Evolutionary conservation across 192 early-diverging fungal genomes (phyloP).

Genomic region (Coemansia sp.): DNA sequence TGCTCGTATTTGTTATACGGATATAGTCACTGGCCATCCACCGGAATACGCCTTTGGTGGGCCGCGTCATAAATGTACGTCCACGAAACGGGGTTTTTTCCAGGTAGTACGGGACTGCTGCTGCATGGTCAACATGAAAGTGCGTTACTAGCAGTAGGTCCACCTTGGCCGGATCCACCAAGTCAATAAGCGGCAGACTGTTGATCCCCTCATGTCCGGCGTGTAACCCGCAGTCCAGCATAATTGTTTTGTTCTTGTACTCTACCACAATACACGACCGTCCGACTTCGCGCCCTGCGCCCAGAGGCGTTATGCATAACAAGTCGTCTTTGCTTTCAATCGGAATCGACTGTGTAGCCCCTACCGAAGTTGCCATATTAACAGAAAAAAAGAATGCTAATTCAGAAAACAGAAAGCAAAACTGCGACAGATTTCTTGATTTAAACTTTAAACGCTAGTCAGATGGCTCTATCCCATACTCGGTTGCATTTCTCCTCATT

Average conservation of each 20-base stretch:
- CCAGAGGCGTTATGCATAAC: conserved; percentile 86
- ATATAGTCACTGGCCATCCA: conserved; percentile 96
- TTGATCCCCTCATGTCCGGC: conserved; percentile 88
- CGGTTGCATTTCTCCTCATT: too few relatives aligned
- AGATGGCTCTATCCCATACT: too few relatives aligned
- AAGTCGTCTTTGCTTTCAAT: conserved; percentile 76
- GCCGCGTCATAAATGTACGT: conserved; percentile 98
- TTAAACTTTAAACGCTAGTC: too few relatives aligned
- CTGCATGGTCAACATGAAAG: conserved; percentile 98
- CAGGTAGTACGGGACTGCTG: conserved; percentile 92
- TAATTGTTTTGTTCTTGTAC: conserved; percentile 94
- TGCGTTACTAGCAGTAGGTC: conserved; percentile 91
- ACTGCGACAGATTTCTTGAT: too few relatives aligned
- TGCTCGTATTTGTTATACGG: conserved; percentile 64
- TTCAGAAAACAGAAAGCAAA: too few relatives aligned
- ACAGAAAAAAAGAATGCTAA: too few relatives aligned
- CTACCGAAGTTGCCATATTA: conserved; percentile 29
- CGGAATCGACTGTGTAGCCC: conserved; percentile 38
- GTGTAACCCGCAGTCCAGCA: conserved; percentile 97
- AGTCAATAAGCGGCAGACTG: conserved; percentile 92
- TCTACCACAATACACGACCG: conserved; percentile 88
- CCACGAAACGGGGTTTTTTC: conserved; percentile 97
- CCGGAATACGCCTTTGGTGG: conserved; percentile 96
- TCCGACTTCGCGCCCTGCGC: conserved; percentile 97
- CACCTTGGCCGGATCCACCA: conserved; percentile 83